These are phyloP conservation scores for Hygrocybe punicea DNA, from an alignment of 768 basidiomycete species.

Conservation along the genomic window DNA sequence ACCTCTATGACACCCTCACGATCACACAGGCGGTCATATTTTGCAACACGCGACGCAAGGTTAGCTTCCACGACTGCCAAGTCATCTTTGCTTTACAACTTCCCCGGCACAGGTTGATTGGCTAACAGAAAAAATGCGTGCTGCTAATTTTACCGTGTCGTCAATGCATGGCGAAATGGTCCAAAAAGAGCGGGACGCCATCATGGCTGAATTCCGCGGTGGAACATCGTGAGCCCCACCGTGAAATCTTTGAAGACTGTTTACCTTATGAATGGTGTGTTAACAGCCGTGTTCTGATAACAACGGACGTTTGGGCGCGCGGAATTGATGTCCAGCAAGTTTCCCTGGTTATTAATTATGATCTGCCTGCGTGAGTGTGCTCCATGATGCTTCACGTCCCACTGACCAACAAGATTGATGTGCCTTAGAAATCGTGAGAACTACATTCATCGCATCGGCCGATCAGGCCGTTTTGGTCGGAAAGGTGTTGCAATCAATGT, in stretches of 20 bases:
- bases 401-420: conserved; percentile 6
- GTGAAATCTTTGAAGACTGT: neutral
- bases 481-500: conserved; percentile 99
- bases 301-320: conserved; percentile 95
- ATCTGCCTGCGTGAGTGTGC: conserved; percentile 77
- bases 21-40: conserved; percentile 99
- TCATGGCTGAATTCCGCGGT: conserved; percentile 94
- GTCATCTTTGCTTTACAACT: neutral
- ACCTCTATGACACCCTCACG: conserved; percentile 96
- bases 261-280: neutral
- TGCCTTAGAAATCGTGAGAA: conserved; percentile 85
- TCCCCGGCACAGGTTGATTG: conserved; percentile 72
- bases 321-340: conserved; percentile 99
- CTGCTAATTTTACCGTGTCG: conserved; percentile 98
- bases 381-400: conserved; percentile 7
- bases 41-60: conserved; percentile 97
- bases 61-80: conserved; percentile 28
- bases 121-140: conserved; percentile 97
- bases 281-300: conserved; percentile 83
- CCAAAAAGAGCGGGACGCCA: conserved; percentile 91
- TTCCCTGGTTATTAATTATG: conserved; percentile 95
- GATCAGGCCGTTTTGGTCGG: conserved; percentile 96
- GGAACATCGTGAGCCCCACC: conserved; percentile 72
- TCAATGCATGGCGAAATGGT: conserved; percentile 97
- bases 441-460: conserved; percentile 99